Evolutionary conservation across 2,329 filamentous ascomycete species (phyloP).

Genomic region (Pestalotiopsis sp.): DNA sequence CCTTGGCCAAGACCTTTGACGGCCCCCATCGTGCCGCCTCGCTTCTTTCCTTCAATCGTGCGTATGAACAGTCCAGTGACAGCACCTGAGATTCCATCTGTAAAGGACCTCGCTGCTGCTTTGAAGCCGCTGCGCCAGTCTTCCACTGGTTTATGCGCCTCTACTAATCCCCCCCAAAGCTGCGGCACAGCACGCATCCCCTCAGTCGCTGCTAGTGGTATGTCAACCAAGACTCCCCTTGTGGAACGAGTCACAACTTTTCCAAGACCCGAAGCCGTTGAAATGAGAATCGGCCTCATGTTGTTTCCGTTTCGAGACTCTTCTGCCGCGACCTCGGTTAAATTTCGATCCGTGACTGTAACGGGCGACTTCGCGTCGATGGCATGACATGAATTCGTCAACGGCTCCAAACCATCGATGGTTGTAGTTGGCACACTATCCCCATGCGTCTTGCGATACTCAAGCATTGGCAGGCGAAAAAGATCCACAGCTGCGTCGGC

Average conservation of each 20-base stretch:
- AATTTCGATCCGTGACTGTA: neutral
- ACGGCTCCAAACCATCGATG: conserved; percentile 11
- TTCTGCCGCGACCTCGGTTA: neutral
- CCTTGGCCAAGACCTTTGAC: conserved; percentile 19
- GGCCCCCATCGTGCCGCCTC: conserved; percentile 15
- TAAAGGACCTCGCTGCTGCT: conserved; percentile 18
- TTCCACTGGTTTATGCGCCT: conserved; percentile 10
- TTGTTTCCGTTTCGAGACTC: neutral
- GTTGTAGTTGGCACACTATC: neutral
- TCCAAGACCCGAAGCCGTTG: neutral
- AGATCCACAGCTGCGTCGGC: conserved; percentile 15
- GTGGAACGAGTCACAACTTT: conserved; percentile 6
- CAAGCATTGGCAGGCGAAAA: conserved; percentile 14
- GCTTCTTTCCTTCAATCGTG: conserved; percentile 19
- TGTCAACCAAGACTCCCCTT: conserved; percentile 16
- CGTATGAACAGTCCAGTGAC: conserved; percentile 19
- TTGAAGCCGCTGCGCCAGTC: conserved; percentile 19
- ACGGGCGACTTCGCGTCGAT: conserved; percentile 2
- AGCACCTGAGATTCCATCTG: conserved; percentile 16
- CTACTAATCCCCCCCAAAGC: conserved; percentile 19
- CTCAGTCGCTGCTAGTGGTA: conserved; percentile 20
- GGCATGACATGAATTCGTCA: conserved; percentile 11
- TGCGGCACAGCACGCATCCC: conserved; percentile 20
- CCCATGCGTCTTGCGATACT: neutral
- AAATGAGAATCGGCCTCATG: neutral